These are phyloP conservation scores for Dillenia suffruticosa DNA, from an alignment of 164 flowering plant genomes.

Conservation along the genomic window DNA sequence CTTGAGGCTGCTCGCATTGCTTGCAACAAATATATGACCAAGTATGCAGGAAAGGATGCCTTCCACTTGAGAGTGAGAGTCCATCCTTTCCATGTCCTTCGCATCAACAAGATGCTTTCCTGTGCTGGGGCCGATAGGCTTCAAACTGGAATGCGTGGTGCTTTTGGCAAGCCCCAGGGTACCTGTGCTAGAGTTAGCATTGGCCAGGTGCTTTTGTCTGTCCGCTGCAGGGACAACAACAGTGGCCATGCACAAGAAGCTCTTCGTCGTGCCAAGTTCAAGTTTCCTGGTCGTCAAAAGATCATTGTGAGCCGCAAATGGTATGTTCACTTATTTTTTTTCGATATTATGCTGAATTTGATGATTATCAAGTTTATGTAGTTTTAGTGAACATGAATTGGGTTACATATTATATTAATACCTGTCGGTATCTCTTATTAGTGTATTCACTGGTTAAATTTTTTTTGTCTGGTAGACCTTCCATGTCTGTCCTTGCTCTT, in stretches of 20 bases:
- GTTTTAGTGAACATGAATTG: neutral
- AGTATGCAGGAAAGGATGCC: constrained; percentile 64
- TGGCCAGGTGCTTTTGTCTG: constrained; percentile 67
- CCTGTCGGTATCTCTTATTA: too few relatives aligned
- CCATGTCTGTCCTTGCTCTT: too few relatives aligned
- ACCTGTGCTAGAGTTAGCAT: constrained; percentile 56
- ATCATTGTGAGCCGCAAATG: constrained; percentile 63
- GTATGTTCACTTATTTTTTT: constrained; percentile 14
- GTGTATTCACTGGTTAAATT: too few relatives aligned
- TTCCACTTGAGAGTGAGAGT: constrained; percentile 63
- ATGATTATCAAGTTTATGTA: neutral
- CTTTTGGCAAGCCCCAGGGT: constrained; percentile 62
- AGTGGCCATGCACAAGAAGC: constrained; percentile 57
- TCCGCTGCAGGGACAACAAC: constrained; percentile 56
- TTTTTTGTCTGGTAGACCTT: too few relatives aligned
- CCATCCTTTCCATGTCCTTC: constrained; percentile 64
- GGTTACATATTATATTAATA: neutral
- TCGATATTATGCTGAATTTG: too few relatives aligned
- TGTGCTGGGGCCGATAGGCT: constrained; percentile 79
- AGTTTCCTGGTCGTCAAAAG: constrained; percentile 68
- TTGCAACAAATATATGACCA: constrained; percentile 66
- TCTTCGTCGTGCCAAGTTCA: constrained; percentile 62
- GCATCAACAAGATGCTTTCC: constrained; percentile 71
- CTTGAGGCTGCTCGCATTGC: constrained; percentile 66
- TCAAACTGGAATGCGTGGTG: constrained; percentile 72